Conservation (phyloP, 345 rosid genomes). For the Pugionium dolabratum region DNA sequence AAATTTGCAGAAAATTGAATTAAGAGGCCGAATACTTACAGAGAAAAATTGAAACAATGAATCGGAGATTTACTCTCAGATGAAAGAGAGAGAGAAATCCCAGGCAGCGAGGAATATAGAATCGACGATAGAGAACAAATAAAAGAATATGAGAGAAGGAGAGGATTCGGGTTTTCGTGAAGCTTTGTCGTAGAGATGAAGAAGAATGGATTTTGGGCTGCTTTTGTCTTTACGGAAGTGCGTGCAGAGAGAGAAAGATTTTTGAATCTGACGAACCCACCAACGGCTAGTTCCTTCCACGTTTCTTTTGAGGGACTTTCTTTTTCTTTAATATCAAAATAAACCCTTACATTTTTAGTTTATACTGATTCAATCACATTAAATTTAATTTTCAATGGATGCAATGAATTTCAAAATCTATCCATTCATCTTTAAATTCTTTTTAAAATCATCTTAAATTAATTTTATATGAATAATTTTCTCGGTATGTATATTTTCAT, state of each 20-base stretch:
- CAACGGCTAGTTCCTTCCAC: constrained; percentile 39
- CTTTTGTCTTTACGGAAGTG: constrained; percentile 37
- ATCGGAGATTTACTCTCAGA: constrained; percentile 13
- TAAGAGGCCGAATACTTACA: constrained; percentile 22
- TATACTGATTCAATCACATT: background rate
- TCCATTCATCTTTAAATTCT: too few species aligned
- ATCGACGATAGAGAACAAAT: constrained; percentile 23
- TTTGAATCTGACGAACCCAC: constrained; percentile 35
- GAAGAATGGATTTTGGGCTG: constrained; percentile 26
- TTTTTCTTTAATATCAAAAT: background rate
- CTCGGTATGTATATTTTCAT: too few species aligned
- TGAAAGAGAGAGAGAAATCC: background rate
- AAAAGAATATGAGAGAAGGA: constrained; percentile 21
- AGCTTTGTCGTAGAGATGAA: constrained; percentile 12
- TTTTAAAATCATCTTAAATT: too few species aligned
- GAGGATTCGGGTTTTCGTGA: background rate
- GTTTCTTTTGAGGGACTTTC: constrained; percentile 31
- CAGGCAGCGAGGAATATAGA: background rate
- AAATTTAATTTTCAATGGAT: background rate
- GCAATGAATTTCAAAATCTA: too few species aligned
- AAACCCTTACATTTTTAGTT: background rate
- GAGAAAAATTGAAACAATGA: constrained; percentile 6
- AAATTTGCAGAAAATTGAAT: background rate
- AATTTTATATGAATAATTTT: too few species aligned
- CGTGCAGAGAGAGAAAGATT: constrained; percentile 33